Evolutionary conservation across 1,139 yeast species (phyloP), one percentile per base, ranked within the genome.

Genomic region (Saccharomyces hybrid): DNA sequence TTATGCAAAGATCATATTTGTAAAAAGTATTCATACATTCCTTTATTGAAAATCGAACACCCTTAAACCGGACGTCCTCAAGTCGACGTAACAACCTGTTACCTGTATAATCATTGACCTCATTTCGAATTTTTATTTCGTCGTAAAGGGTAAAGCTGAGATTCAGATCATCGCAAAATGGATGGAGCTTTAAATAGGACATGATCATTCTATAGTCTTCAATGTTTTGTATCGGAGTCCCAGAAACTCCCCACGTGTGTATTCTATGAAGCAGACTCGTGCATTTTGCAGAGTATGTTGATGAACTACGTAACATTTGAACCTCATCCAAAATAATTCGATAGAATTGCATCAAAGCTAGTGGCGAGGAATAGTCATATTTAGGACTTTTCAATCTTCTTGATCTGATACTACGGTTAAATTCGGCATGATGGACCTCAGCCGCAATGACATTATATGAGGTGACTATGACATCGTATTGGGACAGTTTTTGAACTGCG

Each of bases 241-340:
- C 99, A 0, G 96, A 87, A 0, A 90, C 96, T 5, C 96, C 96
- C 98, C 98, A 93, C 0, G 96, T 83, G 71, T 93, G 97, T 52
- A 82, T 80, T 53, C 96, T 74, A 3, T 96, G 95, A 26, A 93
- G 81, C 44, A 87, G 73, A 2, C 88, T 76, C 0, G 96, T 90
- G 55, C 89, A 88, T 58, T 81, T 83, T 27, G 95, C 89, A 1
- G 95, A 89, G 51, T 87, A 79, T 1, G 93, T 81, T 1, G 82
- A 76, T 23, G 85, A 84, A 4, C 84, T 80, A 5, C 88, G 82
- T 2, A 93, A 87, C 93, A 90, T 88, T 70, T 93, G 99, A 1
- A 88, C 97, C 69, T 93, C 99, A 72, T 93, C 99, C 42, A 91
- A 71, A 0, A 91, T 80, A 1, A 93, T 87, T 56, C 99, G 76